Conservation (phyloP, 2,329 filamentous ascomycete species). For the Cercospora sp. region DNA sequence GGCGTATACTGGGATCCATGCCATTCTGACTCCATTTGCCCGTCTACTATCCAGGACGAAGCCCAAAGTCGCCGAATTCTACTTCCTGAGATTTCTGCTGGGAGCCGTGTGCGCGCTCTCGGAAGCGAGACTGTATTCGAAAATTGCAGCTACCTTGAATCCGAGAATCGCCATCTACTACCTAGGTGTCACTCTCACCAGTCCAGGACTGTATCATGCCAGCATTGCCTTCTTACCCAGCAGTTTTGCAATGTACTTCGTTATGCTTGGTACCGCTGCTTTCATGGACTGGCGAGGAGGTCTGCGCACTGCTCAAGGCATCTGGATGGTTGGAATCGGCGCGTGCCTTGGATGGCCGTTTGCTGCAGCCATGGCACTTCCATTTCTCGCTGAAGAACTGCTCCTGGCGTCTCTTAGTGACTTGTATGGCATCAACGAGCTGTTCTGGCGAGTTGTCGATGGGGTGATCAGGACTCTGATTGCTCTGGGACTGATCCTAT, state of each 20-base stretch:
- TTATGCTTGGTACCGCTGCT: conserved; percentile 78
- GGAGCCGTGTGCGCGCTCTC: conserved; percentile 76
- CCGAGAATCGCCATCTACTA: conserved; percentile 84
- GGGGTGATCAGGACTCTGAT: conserved; percentile 67
- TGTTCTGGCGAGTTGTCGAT: conserved; percentile 64
- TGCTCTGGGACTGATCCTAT: conserved; percentile 69
- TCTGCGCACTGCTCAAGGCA: conserved; percentile 75
- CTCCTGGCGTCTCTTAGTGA: conserved; percentile 53
- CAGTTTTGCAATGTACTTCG: conserved; percentile 94
- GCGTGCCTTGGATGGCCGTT: conserved; percentile 94
- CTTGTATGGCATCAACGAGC: conserved; percentile 47
- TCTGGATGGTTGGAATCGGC: conserved; percentile 87
- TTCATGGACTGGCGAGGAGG: conserved; percentile 90
- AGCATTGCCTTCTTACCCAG: conserved; percentile 85
- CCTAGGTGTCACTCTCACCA: conserved; percentile 72
- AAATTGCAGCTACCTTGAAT: conserved; percentile 74
- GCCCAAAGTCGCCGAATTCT: conserved; percentile 69
- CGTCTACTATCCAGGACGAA: conserved; percentile 37
- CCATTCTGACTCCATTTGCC: conserved; percentile 52
- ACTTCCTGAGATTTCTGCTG: conserved; percentile 75
- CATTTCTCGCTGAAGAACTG: conserved; percentile 78
- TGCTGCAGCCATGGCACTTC: conserved; percentile 75
- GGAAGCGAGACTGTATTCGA: conserved; percentile 78
- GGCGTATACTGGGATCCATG: conserved; percentile 83
- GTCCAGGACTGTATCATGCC: conserved; percentile 91